Base-by-base conservation (phyloP, 495 filamentous ascomycete species). In the Aspergillus conjunctus region DNA sequence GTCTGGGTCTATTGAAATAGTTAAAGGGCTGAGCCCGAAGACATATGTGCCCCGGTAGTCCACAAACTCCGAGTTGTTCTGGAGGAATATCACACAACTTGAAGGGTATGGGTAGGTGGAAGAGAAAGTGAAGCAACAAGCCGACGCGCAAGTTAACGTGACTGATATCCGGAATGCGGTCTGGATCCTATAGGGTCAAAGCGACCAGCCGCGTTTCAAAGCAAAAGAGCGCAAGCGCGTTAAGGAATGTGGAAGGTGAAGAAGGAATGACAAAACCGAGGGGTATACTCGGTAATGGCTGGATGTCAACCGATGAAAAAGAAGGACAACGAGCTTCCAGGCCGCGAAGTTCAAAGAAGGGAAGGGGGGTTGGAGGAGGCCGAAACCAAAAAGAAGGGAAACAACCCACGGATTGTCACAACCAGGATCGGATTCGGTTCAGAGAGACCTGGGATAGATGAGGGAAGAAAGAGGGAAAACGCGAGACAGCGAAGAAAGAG, bases 301-400 rank as follows among this genome's bases (percentile, higher is more conserved):
- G 64, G 64, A 49, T 33, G 34, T 48, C 44, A 54, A 58, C 58
- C 60, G 41, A 67, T 68, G 71, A 76, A 77, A 76, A 77, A 68
- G 73, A 77, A 73, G 68, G 75, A 69, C 72, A 70, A 72, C 75
- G 64, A 72, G 64, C 67, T 69, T 62, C 70, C 61, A 70, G 66
- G 64, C 62, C 58, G 59, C 60, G 56, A 43, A 58, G 33, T 31
- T 41, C 41, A 60, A 56, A 57, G 51, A 34, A 58, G 39, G 20
- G 54, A 60, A 56, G n/a, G 51, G 34, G 21, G 31, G 17, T 33
- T 55, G 17, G 51, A 54, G 60, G 46, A 43, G 44, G 58, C 50
- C 48, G 49, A 45, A 31, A 52, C 34, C 32, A 33, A 39, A 61
- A 41, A 56, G 51, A 51, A 30, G 45, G 34, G 55, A 53, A 54